A percentile compares a stretch with the other conserved stretches of the same genome.
Evolutionary conservation across 2,329 filamentous ascomycete genomes (phyloP).

Genomic region (Pezicula neosporulosa): DNA sequence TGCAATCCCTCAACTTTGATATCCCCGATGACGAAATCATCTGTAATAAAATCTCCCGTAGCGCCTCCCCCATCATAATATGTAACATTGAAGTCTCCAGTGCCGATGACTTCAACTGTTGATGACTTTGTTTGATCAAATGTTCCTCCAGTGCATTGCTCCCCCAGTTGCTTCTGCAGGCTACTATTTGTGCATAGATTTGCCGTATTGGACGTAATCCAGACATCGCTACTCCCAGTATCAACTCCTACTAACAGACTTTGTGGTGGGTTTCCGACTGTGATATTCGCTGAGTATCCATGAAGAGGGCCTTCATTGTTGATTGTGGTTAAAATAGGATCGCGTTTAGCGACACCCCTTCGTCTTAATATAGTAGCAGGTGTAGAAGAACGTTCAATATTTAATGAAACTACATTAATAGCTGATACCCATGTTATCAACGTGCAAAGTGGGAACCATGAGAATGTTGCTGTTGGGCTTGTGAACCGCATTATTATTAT

Average conservation of each 20-base stretch:
- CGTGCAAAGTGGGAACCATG: no score
- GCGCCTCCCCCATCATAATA: conserved; percentile 34
- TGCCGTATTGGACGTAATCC: conserved; percentile 33
- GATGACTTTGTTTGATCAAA: conserved; percentile 29
- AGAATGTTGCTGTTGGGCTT: no score
- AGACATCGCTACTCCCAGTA: conserved; percentile 58
- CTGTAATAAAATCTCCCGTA: conserved; percentile 33
- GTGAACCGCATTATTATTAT: no score
- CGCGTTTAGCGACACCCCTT: no score
- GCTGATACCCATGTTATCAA: no score
- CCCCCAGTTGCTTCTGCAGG: conserved; percentile 36
- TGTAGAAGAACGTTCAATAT: no score
- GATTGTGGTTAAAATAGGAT: no score
- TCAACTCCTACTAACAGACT: conserved; percentile 49
- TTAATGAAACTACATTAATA: no score
- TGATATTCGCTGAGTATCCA: conserved; percentile 45
- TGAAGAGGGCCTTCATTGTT: no score
- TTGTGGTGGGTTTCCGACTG: conserved; percentile 53
- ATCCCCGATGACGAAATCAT: conserved; percentile 30
- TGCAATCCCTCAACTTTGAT: conserved; percentile 25
- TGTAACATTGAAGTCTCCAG: conserved; percentile 38
- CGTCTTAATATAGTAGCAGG: no score
- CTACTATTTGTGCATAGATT: conserved; percentile 4
- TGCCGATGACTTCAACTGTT: neutral
- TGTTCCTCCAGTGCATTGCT: conserved; percentile 27